Percentiles rank a stretch among this genome's conserved stretches.
Evolutionary conservation across 768 basidiomycete genomes (phyloP).

Genomic region (Russula brevipes): DNA sequence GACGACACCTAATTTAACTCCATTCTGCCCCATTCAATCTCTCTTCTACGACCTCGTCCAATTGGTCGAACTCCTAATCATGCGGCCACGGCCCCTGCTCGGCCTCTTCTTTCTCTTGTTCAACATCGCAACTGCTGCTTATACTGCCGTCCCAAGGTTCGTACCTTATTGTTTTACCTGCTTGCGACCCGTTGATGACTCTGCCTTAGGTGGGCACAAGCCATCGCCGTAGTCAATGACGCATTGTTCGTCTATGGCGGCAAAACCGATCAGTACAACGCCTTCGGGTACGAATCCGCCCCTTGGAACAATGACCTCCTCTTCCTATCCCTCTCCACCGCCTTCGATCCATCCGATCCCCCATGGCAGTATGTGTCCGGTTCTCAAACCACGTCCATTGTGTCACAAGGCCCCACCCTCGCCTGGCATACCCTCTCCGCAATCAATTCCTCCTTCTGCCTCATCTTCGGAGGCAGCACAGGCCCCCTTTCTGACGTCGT

Average conservation of each 20-base stretch:
- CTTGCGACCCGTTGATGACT: not conserved
- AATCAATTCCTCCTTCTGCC: conserved; percentile 45
- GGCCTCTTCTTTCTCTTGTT: not conserved
- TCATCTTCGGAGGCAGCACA: conserved; percentile 75
- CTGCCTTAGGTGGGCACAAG: conserved; percentile 75
- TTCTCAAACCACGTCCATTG: conserved; percentile 37
- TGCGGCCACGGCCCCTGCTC: not conserved
- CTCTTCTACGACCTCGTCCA: not conserved
- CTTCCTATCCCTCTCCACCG: conserved; percentile 53
- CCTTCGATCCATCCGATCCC: conserved; percentile 57
- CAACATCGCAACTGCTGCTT: not conserved
- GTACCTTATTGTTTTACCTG: not conserved
- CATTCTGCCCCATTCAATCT: not conserved
- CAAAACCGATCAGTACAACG: conserved; percentile 64
- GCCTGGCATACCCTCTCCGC: conserved; percentile 80
- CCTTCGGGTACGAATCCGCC: conserved; percentile 68
- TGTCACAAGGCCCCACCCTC: conserved; percentile 54
- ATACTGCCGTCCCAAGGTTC: conserved; percentile 8
- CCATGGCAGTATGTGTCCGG: conserved; percentile 62
- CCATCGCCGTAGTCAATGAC: conserved; percentile 51
- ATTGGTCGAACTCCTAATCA: not conserved
- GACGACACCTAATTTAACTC: not conserved
- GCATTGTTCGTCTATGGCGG: conserved; percentile 75
- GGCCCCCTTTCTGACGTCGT: conserved; percentile 52
- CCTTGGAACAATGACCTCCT: conserved; percentile 69